A percentile compares a stretch with the other conserved stretches of the same genome.
These are phyloP conservation scores for Neurospora sp. DNA, from an alignment of 495 filamentous ascomycete species.

Conservation along the genomic window DNA sequence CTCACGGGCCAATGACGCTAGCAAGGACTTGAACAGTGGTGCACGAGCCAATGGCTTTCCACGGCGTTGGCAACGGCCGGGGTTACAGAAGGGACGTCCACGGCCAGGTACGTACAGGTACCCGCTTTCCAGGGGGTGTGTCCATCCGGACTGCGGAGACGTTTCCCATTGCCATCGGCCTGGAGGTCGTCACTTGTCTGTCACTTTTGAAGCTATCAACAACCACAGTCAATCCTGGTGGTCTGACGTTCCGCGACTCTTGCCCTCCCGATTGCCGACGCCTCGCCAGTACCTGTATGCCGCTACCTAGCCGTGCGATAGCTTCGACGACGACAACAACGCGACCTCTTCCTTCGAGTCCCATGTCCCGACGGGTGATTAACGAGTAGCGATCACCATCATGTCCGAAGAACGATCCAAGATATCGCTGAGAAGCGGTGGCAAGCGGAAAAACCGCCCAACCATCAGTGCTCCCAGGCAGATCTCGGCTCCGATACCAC, in stretches of 20 bases:
- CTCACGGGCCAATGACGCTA: slow-evolving; percentile 10
- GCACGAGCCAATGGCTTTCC: not conserved
- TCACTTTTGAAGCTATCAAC: not conserved
- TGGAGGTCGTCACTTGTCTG: not conserved
- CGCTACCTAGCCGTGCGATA: not conserved
- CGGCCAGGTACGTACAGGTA: not conserved
- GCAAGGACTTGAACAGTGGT: not conserved
- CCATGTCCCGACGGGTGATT: not conserved
- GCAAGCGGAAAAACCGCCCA: slow-evolving; percentile 68
- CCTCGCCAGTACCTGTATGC: not conserved
- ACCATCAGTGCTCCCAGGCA: slow-evolving; percentile 78
- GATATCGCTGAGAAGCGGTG: slow-evolving; percentile 71
- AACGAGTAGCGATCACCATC: not conserved
- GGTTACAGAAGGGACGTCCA: not conserved
- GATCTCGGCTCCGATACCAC: slow-evolving; percentile 55
- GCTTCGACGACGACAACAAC: not conserved
- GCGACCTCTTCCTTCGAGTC: not conserved
- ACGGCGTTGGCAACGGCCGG: not conserved
- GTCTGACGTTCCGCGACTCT: not conserved
- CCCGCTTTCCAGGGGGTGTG: not conserved
- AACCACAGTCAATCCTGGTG: not conserved
- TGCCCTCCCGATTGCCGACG: not conserved
- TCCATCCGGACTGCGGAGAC: not conserved
- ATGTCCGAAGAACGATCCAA: slow-evolving; percentile 60
- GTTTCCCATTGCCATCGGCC: not conserved